These are phyloP conservation scores for Phytophthora sansomeana DNA, from an alignment of 352 stramenopile genomes.

Conservation along the genomic window DNA sequence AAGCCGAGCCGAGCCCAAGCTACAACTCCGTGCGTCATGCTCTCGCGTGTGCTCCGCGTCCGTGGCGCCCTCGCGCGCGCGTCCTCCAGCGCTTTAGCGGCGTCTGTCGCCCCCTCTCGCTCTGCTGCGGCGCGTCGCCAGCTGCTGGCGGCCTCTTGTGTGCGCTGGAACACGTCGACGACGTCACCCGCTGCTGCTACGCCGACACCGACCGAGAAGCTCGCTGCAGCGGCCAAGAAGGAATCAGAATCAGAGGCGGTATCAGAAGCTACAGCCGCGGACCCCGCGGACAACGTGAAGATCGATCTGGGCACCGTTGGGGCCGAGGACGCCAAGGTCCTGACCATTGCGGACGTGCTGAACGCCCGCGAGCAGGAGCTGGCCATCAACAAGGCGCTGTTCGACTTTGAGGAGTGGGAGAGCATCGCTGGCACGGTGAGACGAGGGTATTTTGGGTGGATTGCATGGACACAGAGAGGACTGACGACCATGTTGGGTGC, in stretches of 20 bases:
- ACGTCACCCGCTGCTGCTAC: background rate
- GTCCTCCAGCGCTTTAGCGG: slow-evolving; percentile 12
- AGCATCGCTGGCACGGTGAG: slow-evolving; percentile 71
- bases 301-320: slow-evolving; percentile 64
- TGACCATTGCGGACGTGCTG: slow-evolving; percentile 82
- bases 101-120: slow-evolving; percentile 5
- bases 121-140: slow-evolving; percentile 19
- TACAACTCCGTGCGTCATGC: slow-evolving; percentile 12
- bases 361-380: slow-evolving; percentile 63
- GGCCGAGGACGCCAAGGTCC: slow-evolving; percentile 67
- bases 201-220: no score
- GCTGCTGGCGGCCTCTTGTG: slow-evolving; percentile 21
- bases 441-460: background rate
- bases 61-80: slow-evolving; percentile 25
- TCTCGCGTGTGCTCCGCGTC: slow-evolving; percentile 27
- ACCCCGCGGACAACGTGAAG: slow-evolving; percentile 42
- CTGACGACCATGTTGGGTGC: background rate
- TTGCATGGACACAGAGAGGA: background rate
- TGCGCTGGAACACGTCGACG: slow-evolving; percentile 35
- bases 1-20: slow-evolving; percentile 11
- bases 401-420: slow-evolving; percentile 79
- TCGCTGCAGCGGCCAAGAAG: slow-evolving; percentile 6
- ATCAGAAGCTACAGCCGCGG: slow-evolving; percentile 17
- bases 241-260: slow-evolving; percentile 1
- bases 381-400: slow-evolving; percentile 41